A percentile compares a stretch with the other conserved stretches of the same genome.
Evolutionary conservation across 2,329 filamentous ascomycete genomes (phyloP).

Genomic region (Venturia oleaginea): DNA sequence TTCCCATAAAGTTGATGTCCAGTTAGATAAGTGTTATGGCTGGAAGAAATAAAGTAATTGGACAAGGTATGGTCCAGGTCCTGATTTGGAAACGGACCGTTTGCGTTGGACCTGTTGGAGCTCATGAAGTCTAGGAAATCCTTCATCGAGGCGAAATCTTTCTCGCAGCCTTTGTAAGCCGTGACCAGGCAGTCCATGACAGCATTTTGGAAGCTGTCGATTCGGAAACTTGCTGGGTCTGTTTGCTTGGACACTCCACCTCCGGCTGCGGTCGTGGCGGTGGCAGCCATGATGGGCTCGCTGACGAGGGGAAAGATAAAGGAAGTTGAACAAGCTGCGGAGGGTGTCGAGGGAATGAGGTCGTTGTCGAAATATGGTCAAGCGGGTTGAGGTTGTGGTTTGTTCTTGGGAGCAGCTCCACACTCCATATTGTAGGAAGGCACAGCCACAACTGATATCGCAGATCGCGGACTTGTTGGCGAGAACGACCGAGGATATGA

Average conservation of each 20-base stretch:
- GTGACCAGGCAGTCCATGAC: slow-evolving; percentile 6
- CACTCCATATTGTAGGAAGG: too few relatives aligned
- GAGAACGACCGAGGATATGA: too few relatives aligned
- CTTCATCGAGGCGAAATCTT: slow-evolving; percentile 22
- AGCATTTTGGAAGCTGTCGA: slow-evolving; percentile 8
- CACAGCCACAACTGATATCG: too few relatives aligned
- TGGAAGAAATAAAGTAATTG: slow-evolving; percentile 91
- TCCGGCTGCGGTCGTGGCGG: slow-evolving; percentile 3
- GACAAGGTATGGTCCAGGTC: slow-evolving; percentile 63
- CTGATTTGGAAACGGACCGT: slow-evolving; percentile 34
- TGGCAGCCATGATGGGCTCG: not conserved
- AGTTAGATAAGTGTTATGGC: slow-evolving; percentile 86
- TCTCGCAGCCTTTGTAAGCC: not conserved
- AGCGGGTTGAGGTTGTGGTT: not conserved
- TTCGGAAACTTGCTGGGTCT: slow-evolving; percentile 10
- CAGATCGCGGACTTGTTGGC: too few relatives aligned
- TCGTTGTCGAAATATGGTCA: not conserved
- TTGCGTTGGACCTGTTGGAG: slow-evolving; percentile 35
- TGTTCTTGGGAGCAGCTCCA: not conserved
- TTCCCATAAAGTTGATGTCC: slow-evolving; percentile 77
- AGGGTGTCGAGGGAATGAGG: not conserved
- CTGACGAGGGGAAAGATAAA: not conserved
- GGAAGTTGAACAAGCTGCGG: too few relatives aligned
- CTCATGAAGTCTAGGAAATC: slow-evolving; percentile 41
- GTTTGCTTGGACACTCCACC: slow-evolving; percentile 10